Conservation (phyloP, 495 filamentous ascomycete genomes). For the Copromyces sp. region DNA sequence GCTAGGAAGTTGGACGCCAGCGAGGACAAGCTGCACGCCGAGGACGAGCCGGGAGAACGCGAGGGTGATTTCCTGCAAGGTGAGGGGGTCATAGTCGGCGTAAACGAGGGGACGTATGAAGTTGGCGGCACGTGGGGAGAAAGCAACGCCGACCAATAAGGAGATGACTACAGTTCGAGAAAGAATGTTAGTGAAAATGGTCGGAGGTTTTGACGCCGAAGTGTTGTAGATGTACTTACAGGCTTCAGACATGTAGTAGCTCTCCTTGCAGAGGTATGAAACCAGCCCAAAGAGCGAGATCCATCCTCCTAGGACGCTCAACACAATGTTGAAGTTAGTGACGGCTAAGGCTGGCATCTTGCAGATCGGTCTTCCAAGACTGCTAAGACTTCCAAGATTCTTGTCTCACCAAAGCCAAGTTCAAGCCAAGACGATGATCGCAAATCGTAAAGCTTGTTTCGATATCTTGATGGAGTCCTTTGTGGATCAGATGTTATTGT, state of each 20-base stretch:
- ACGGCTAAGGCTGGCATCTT: slow-evolving; percentile 69
- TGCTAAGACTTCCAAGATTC: neutral
- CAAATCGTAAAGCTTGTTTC: neutral
- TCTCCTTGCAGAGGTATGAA: slow-evolving; percentile 81
- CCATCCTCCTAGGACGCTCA: slow-evolving; percentile 75
- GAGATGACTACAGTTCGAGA: slow-evolving; percentile 56
- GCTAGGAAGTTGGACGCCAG: slow-evolving; percentile 84
- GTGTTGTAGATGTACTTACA: slow-evolving; percentile 39
- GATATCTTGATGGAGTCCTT: slow-evolving; percentile 13
- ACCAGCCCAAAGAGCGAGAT: slow-evolving; percentile 82
- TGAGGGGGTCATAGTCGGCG: slow-evolving; percentile 44
- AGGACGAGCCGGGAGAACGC: slow-evolving; percentile 83
- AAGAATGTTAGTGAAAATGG: neutral
- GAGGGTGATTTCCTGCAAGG: slow-evolving; percentile 45
- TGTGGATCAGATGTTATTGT: neutral
- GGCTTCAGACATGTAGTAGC: slow-evolving; percentile 85
- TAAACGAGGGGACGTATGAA: slow-evolving; percentile 70
- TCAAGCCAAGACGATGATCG: neutral
- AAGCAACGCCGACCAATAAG: slow-evolving; percentile 62
- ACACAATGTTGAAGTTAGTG: slow-evolving; percentile 83
- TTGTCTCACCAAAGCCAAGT: neutral
- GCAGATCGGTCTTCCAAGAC: neutral
- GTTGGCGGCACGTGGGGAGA: slow-evolving; percentile 70
- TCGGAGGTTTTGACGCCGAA: neutral
- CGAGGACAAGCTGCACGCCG: slow-evolving; percentile 82